Base-by-base conservation (phyloP, 2,329 filamentous ascomycete species). In the Hymenoscyphus linearis region DNA sequence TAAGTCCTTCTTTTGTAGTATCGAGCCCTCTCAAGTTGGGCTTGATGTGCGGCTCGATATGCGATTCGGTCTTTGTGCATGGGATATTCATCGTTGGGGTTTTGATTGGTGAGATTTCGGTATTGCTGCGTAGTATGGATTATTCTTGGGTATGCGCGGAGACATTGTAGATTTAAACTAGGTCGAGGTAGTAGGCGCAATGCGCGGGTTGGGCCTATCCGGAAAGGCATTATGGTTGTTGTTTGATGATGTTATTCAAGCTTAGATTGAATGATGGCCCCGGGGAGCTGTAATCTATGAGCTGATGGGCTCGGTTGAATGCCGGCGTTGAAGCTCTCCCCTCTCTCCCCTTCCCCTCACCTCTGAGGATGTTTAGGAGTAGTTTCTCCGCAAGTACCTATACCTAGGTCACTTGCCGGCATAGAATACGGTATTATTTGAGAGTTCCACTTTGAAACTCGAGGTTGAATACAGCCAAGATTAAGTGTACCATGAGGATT, bases 1-100 rank as follows among this genome's bases (percentile, higher is more conserved):
- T 67, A 65, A 22, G 65, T 65, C 13, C 71, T 68, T 2, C 71
- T 67, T 58, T 73, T 72, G 57, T 71, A 68, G 61, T 73, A 66
- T 40, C 67, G 68, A 22, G 61, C 54, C 1, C 63, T 65, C 26
- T 66, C 53, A 1, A 60, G 62, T 63, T 71, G 65, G 50, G 70
- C 66, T 7, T 70, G 68, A 61, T 72, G 71, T 2, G 71, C 62
- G 16, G 65, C 64, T n/a, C 72, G 66, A 16, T 63, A 61, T 54
- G 72, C 69, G 55, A 70, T 37, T 18, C 60, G 55, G 7, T 59
- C 57, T 37, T 34, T 25, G 35, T 31, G 25, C 22, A 22, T 12
- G 7, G 60, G 27, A 55, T 60, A 50, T 60, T 62, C 16, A 13
- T 52, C 22, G n/a, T 52, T 61, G 10, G 40, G 40, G 44, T n/a